Evolutionary conservation across 306 rosid species (phyloP).

Genomic region (Gillenia trifoliata): DNA sequence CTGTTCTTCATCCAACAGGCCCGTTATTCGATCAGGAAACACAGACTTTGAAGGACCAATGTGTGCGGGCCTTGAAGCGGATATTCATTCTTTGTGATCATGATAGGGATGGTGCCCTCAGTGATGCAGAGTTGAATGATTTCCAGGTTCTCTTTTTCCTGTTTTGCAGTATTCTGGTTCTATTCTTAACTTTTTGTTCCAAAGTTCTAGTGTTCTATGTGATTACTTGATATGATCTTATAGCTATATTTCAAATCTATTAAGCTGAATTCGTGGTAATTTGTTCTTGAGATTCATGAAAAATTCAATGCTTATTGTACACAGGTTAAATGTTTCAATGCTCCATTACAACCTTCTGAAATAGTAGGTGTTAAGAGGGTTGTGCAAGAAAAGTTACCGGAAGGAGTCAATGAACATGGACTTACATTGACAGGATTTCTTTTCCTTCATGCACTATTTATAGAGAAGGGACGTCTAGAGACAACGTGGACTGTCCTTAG

Average conservation of each 20-base stretch:
- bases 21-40: slow-evolving; percentile 97
- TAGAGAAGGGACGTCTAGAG: slow-evolving; percentile 95
- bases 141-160: slow-evolving; percentile 37
- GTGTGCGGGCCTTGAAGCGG: slow-evolving; percentile 90
- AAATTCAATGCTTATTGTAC: slow-evolving; percentile 24
- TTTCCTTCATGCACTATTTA: slow-evolving; percentile 94
- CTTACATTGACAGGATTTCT: slow-evolving; percentile 96
- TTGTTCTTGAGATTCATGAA: slow-evolving; percentile 1
- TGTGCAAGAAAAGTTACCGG: slow-evolving; percentile 83
- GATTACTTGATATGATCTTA: not conserved
- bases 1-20: slow-evolving; percentile 96
- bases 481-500: slow-evolving; percentile 98
- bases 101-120: slow-evolving; percentile 87
- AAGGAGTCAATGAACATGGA: slow-evolving; percentile 97
- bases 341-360: slow-evolving; percentile 96
- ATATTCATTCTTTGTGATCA: slow-evolving; percentile 94
- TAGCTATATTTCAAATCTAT: not conserved
- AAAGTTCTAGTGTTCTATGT: not conserved
- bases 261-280: not conserved
- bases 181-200: not conserved
- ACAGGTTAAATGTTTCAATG: slow-evolving; percentile 98
- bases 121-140: slow-evolving; percentile 55
- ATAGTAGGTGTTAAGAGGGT: slow-evolving; percentile 86
- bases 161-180: not conserved
- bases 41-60: slow-evolving; percentile 89